A percentile compares a stretch with the other conserved stretches of the same genome.
Evolutionary conservation across 306 rosid genomes (phyloP).

Genomic region (Herpetospermum pedunculosum): DNA sequence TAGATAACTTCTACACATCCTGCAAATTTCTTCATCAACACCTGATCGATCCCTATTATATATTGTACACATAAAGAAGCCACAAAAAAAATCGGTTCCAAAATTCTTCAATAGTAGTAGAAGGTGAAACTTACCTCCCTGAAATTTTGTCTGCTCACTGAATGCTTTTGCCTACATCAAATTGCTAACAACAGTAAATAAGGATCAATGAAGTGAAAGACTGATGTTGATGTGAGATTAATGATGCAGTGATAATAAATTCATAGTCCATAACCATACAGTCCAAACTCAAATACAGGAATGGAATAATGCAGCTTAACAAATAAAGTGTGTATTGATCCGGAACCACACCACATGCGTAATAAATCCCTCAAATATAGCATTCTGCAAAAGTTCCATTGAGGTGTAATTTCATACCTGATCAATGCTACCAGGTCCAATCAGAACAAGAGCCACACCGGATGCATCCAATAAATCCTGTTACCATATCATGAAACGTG

Average conservation of each 20-base stretch:
- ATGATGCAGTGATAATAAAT: background rate
- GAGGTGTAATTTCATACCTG: constrained; percentile 32
- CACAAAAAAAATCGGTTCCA: background rate
- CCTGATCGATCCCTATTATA: background rate
- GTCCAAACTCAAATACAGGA: background rate
- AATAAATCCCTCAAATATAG: background rate
- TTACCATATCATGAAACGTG: constrained; percentile 5
- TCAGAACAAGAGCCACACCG: constrained; percentile 76
- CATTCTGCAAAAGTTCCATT: background rate
- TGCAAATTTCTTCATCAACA: background rate
- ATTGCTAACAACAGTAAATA: background rate
- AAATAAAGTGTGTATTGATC: background rate
- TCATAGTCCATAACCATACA: background rate
- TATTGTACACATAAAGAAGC: background rate
- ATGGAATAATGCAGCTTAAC: background rate
- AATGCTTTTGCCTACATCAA: constrained; percentile 58
- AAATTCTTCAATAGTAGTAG: background rate
- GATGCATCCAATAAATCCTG: constrained; percentile 80
- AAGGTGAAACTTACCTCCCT: constrained; percentile 79
- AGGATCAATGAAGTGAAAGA: background rate
- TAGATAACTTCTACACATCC: background rate
- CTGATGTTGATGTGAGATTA: background rate
- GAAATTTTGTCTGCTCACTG: constrained; percentile 60
- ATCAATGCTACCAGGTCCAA: constrained; percentile 86
- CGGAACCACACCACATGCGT: background rate